Base-by-base conservation (phyloP, 257 asterid genomes). In the Catharanthus roseus region DNA sequence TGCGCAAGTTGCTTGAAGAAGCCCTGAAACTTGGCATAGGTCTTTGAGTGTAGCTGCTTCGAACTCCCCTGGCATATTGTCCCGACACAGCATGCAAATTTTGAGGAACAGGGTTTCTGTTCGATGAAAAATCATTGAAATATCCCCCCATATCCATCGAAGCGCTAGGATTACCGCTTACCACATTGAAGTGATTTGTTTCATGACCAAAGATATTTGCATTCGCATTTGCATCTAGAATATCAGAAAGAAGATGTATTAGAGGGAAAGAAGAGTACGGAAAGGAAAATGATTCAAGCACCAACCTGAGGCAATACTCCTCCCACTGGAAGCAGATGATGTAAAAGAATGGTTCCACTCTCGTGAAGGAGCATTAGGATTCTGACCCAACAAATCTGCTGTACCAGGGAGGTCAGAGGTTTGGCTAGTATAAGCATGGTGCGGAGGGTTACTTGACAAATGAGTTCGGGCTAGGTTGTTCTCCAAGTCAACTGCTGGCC, bases 51-150 rank as follows among this genome's bases (percentile, higher is more conserved):
- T 81, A 76, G 72, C 82, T 81, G 72, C 79, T 90, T 72, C 86
- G 82, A 57, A 79, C 79, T 79, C 84, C 96, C 79, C 93, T 80
- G 18, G 75, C 74, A 75, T 84, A 55, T n/a, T 81, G 93, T 68
- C 78, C 75, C 28, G 70, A 26, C 68, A 80, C 74, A 71, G 72
- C 71, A 65, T 74, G 83, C 56, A 72, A 69, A 78, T 74, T 80
- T 70, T 79, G 93, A 69, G 88, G 80, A 73, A 72, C 73, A 60
- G 75, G 79, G 74, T 77, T 81, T 78, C 83, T 78, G 81, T 74
- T 84, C 28, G 83, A 63, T 68, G 79, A 47, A 79, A 72, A 75
- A 70, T 78, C 88, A 77, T 77, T 78, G 73, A 31, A 73, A 78
- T 77, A 82, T 64, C 83, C 85, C 23, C 85, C 87, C 68, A 42